These are phyloP conservation scores for Cyclotella atomus DNA, from an alignment of 108 stramenopile species.

Conservation along the genomic window DNA sequence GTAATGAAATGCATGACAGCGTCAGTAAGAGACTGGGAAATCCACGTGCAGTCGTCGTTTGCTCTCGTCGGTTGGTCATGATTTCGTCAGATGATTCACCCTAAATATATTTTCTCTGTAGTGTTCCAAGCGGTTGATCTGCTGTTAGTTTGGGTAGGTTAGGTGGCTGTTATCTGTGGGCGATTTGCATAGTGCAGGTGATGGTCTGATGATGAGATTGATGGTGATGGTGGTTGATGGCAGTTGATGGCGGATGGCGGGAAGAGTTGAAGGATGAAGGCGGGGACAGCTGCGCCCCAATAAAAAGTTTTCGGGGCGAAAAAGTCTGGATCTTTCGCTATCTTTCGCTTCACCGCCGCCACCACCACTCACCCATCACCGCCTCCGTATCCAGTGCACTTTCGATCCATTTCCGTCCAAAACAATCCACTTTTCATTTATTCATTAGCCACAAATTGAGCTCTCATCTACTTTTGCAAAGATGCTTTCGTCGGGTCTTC, in stretches of 20 bases:
- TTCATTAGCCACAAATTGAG: neutral
- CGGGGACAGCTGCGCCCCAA: too few species aligned
- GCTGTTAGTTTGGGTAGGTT: too few species aligned
- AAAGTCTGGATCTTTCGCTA: neutral
- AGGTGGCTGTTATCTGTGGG: too few species aligned
- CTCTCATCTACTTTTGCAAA: neutral
- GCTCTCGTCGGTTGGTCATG: neutral
- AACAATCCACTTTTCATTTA: neutral
- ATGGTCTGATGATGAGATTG: neutral
- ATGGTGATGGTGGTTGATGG: neutral
- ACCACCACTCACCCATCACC: too few species aligned
- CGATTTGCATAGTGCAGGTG: too few species aligned
- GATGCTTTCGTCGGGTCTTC: slow-evolving; percentile 4
- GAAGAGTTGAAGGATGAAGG: neutral
- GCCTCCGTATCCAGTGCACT: too few species aligned
- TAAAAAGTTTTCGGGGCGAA: too few species aligned
- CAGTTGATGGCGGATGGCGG: neutral
- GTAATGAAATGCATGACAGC: slow-evolving; percentile 4
- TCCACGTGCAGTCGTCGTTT: neutral
- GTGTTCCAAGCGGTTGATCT: too few species aligned
- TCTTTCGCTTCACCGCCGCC: too few species aligned
- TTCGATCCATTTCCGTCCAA: too few species aligned
- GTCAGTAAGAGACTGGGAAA: neutral
- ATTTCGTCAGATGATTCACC: neutral
- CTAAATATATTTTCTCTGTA: too few species aligned